Evolutionary conservation across 495 filamentous ascomycete species (phyloP).

Genomic region (Trichoderma parareesei): DNA sequence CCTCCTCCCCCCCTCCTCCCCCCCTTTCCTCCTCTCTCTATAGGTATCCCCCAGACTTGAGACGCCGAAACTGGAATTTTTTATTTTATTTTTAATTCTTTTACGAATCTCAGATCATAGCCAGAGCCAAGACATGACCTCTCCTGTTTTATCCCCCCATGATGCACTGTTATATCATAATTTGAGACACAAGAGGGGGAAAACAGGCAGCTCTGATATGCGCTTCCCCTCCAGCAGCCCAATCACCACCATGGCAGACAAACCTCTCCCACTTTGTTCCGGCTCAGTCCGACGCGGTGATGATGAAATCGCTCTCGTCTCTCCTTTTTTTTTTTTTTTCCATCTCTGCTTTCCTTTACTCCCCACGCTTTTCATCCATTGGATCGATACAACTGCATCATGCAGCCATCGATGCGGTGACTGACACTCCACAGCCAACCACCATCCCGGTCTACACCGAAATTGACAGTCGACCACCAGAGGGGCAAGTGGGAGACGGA

Average conservation of each 20-base stretch:
- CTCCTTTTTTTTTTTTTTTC: not conserved
- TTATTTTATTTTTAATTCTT: too few relatives aligned
- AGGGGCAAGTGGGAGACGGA: not conserved
- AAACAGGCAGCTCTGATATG: too few relatives aligned
- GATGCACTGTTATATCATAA: too few relatives aligned
- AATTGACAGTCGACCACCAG: slow-evolving; percentile 1
- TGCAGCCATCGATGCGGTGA: slow-evolving; percentile 8
- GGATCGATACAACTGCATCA: not conserved
- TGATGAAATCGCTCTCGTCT: not conserved
- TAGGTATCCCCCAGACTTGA: too few relatives aligned
- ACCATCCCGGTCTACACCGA: slow-evolving; percentile 2
- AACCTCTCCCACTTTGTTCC: not conserved
- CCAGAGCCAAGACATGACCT: too few relatives aligned
- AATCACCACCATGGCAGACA: not conserved
- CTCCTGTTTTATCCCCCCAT: too few relatives aligned
- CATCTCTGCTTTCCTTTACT: not conserved
- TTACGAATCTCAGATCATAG: too few relatives aligned
- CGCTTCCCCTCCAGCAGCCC: too few relatives aligned
- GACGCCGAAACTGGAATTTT: too few relatives aligned
- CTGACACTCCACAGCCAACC: slow-evolving; percentile 1
- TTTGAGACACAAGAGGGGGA: too few relatives aligned
- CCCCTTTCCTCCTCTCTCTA: too few relatives aligned
- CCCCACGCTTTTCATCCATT: not conserved
- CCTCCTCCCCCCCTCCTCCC: too few relatives aligned
- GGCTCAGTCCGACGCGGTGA: not conserved